Evolutionary conservation across 192 early-diverging fungal genomes (phyloP), one percentile per base, ranked within the genome.

Genomic region (Backusella liffmaniae): DNA sequence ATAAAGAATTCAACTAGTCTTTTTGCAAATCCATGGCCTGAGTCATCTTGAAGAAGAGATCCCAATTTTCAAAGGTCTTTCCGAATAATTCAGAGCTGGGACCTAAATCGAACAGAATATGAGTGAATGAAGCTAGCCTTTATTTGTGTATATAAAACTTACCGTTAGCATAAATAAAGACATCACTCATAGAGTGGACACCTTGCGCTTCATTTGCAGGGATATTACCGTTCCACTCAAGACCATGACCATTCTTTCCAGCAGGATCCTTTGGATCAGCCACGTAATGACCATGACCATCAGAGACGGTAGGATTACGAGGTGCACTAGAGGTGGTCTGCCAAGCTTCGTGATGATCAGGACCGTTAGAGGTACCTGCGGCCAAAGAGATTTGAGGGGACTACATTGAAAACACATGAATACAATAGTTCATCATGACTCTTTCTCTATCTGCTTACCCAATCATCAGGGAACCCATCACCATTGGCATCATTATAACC

Each of bases 11-110:
- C 23, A 26, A 29, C 12, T 62, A 62, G 7, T 62, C 23, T 39
- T n/a, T 36, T 69, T 69, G 67, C 1, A 69, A 39, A 69, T 69
- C 67, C 36, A 69, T 37, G 16, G 67, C 78, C 53, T 84, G 59
- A 41, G 85, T 42, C 80, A 86, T 84, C 83, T 84, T 86, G 77
- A 84, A 84, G 77, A 84, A 86, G 68, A 86, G 76, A 76, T 86
- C 80, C 68, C 82, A 83, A 79, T 86, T 86, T 42, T 86, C 85
- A 74, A 78, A 78, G 41, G 80, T 79, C 41, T 80, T 82, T 71
- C 73, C 67, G 67, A 84, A 86, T 4, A 86, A 46, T 23, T 79
- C 32, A 29, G 83, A 59, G 8, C 83, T 78, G 67, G 85, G 85
- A 32, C 85, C 84, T 75, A 42, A 9, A 18, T 29, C 29, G 8